Base-by-base conservation (phyloP, 2,329 filamentous ascomycete genomes). In the Neoarthrinium moseri region DNA sequence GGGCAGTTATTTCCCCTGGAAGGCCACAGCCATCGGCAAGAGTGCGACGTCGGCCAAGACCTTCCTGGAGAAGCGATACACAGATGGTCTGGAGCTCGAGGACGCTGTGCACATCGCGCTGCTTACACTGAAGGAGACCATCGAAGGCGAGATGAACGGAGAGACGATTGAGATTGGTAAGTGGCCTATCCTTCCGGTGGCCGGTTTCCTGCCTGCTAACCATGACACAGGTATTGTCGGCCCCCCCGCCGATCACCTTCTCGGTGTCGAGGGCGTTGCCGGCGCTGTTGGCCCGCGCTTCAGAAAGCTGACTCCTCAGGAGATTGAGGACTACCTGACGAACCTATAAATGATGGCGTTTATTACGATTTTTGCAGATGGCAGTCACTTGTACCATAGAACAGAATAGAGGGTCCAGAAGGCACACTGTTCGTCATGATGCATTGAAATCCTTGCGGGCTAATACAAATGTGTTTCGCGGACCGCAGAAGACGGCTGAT, bases 311-410 rank as follows among this genome's bases (percentile, higher is more conserved):
- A 96, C 83, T 61, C 91, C 95, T 63, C 90, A 96, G 73, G 94
- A 99, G 75, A 97, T 99, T 64, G 94, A 99, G 77, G 94, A 99
- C 71, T 99, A 99, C 75, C 76, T 99, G 70, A 97, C 94, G 69
- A 97, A 96, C 81, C 83, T 99, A 81, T 97, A 80, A 84, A 65
- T 46, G 43, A 52, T 33, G 46, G 54, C 51, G 46, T 56, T n/a
- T n/a, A n/a, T n/a, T 54, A 55, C 48, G 53, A 47, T 50, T 36
- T 54, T 51, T 46, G 43, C 50, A 55, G 50, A 56, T 18, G 45
- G 48, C 56, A 57, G 59, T 58, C 57, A 59, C 54, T 61, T 75
- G 71, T 75, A 75, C 62, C 69, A 72, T 74, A 75, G 66, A 67
- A 51, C 61, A 64, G 67, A 69, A 74, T 69, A 71, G 65, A 68